Evolutionary conservation across 257 asterid genomes (phyloP).

Genomic region (Lantana camara): DNA sequence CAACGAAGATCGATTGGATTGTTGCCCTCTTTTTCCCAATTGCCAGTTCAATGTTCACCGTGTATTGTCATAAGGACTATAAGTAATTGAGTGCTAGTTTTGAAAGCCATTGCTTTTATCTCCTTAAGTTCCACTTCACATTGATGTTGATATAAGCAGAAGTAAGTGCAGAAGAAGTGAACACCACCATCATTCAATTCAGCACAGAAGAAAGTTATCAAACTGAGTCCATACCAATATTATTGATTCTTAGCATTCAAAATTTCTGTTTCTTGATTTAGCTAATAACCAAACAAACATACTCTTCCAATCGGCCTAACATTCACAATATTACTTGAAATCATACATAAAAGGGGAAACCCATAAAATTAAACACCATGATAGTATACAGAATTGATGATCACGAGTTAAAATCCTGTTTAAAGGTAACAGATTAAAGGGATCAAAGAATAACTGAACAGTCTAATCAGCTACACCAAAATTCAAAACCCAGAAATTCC

Average conservation of each 20-base stretch:
- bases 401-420: not conserved
- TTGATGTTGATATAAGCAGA: not conserved
- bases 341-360: not conserved
- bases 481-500: not conserved
- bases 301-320: too few species aligned
- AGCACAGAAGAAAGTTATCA: not conserved
- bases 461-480: not conserved
- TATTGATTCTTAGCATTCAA: not conserved
- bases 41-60: not conserved
- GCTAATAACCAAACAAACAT: not conserved
- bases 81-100: not conserved
- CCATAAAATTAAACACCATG: not conserved
- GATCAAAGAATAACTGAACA: constrained; percentile 9
- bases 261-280: not conserved
- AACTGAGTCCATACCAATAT: not conserved
- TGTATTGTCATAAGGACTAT: not conserved
- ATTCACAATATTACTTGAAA: too few species aligned
- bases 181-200: not conserved
- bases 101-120: constrained; percentile 12
- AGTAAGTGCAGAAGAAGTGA: not conserved
- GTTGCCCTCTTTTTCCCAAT: not conserved
- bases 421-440: not conserved
- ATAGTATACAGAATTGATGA: not conserved
- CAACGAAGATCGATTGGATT: not conserved
- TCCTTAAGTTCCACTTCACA: not conserved